Evolutionary conservation across 768 basidiomycete genomes (phyloP).

Genomic region (Phallus indusiatus): DNA sequence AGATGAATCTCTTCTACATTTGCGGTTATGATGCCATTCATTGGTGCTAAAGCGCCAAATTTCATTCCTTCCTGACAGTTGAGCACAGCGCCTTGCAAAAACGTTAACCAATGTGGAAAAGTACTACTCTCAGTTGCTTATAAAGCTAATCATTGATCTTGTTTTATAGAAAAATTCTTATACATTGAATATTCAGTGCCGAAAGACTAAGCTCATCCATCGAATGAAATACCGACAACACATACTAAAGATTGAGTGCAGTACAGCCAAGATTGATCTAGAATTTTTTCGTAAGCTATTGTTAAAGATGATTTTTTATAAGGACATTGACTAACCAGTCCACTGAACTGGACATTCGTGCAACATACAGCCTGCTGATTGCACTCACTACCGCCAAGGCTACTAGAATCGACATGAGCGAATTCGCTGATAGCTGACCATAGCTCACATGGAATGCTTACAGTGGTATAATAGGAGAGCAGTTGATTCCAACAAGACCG

Average conservation of each 20-base stretch:
- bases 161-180: too few species aligned
- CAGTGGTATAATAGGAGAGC: slow-evolving; percentile 17
- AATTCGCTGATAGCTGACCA: neutral
- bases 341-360: slow-evolving; percentile 14
- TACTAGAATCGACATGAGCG: slow-evolving; percentile 1
- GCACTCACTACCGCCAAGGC: slow-evolving; percentile 16
- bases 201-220: neutral
- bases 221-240: neutral
- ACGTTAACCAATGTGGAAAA: too few species aligned
- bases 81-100: too few species aligned
- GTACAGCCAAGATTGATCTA: neutral
- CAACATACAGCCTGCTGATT: slow-evolving; percentile 18
- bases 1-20: neutral
- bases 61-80: too few species aligned
- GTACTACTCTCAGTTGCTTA: too few species aligned
- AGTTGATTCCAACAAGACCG: slow-evolving; percentile 17
- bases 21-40: neutral
- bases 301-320: too few species aligned
- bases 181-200: neutral
- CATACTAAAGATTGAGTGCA: neutral
- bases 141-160: too few species aligned
- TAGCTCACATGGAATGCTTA: neutral
- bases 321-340: neutral
- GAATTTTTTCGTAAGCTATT: neutral
- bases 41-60: too few species aligned